Base-by-base conservation (phyloP, 2,329 filamentous ascomycete species). In the Penicillium fuscoglaucum region DNA sequence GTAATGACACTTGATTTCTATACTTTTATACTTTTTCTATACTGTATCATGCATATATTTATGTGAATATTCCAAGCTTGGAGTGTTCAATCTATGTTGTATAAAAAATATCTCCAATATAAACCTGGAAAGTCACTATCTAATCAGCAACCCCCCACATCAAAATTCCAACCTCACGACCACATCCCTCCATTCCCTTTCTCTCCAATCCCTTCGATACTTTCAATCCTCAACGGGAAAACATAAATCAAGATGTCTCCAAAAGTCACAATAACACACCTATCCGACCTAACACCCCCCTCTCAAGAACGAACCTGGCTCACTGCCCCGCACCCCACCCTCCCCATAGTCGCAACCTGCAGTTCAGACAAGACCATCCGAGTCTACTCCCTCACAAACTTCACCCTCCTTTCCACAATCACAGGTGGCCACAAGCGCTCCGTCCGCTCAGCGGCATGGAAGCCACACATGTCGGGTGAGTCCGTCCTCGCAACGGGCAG, bases 341-440 rank as follows among this genome's bases (percentile, higher is more conserved):
- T 95, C 21, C 93, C 95, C 4, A 84, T 98, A 60, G 82, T 97
- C 68, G 95, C 93, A 57, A 97, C 93, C 19, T 88, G 91, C 61
- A 91, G 93, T 77, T 87, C 90, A 58, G 87, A 90, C 74, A 96
- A 95, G 72, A 88, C 88, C 39, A 90, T 95, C 57, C 93, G 91
- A 61, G 84, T 99, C 69, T 97, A 96, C 82, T 96, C 90, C 50
- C 86, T 98, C 50, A 85, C 85, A 37, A 90, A 89, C 55, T 90
- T 96, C 72, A 87, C 87, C 15, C 84, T 91, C 50, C 88, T 96
- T 71, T 91, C 88, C 70, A 85, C 84, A 21, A 87, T 98, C 55
- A 87, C 88, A 8, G 93, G 92, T 60, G 95, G 93, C 8, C 95
- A 99, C 78, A 90, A 91, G 67, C 90, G 95, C 57, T 95, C 90